phyloP scores from a whole-genome alignment of 2,329 filamentous ascomycete genomes.

The Paracoccidioides lutzii region DNA sequence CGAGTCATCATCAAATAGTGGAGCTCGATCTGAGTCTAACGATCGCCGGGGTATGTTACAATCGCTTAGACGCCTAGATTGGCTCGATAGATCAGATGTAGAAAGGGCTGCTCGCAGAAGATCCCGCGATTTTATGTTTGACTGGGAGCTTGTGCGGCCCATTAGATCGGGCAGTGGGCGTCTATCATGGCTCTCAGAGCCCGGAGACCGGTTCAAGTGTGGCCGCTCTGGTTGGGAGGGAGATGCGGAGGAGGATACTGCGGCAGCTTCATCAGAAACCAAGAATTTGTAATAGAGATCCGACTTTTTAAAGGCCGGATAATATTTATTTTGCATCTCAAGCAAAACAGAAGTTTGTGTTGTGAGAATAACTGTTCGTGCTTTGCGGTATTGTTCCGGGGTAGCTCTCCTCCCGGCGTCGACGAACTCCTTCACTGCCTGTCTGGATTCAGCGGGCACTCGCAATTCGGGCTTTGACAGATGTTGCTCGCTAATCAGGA shows the following conservation, averaged over 20 bases:
- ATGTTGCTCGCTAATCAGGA: slow-evolving; percentile 85
- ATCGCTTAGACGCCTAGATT: slow-evolving; percentile 20
- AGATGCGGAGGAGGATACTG: slow-evolving; percentile 11
- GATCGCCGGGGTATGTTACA: slow-evolving; percentile 48
- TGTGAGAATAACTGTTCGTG: slow-evolving; percentile 65
- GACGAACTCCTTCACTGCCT: slow-evolving; percentile 63
- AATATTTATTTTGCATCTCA: slow-evolving; percentile 68
- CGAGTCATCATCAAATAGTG: slow-evolving; percentile 71
- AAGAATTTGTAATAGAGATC: slow-evolving; percentile 95
- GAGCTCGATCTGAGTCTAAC: slow-evolving; percentile 50
- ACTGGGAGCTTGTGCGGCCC: slow-evolving; percentile 36
- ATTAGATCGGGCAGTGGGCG: slow-evolving; percentile 32
- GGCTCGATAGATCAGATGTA: slow-evolving; percentile 41
- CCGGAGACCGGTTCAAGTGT: slow-evolving; percentile 1
- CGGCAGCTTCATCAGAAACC: slow-evolving; percentile 59
- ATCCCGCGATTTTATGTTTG: slow-evolving; percentile 36
- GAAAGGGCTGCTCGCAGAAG: slow-evolving; percentile 48
- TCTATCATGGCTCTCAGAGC: slow-evolving; percentile 19
- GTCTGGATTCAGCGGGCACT: slow-evolving; percentile 55
- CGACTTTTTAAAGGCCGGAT: slow-evolving; percentile 77
- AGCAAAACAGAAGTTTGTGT: slow-evolving; percentile 75
- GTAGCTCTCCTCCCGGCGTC: slow-evolving; percentile 64
- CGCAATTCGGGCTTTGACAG: slow-evolving; percentile 70
- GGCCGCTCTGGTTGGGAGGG: slow-evolving; percentile 9
- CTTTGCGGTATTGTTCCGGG: slow-evolving; percentile 67